phyloP scores from a whole-genome alignment of 257 asterid species.

The Solanum microdontum region DNA sequence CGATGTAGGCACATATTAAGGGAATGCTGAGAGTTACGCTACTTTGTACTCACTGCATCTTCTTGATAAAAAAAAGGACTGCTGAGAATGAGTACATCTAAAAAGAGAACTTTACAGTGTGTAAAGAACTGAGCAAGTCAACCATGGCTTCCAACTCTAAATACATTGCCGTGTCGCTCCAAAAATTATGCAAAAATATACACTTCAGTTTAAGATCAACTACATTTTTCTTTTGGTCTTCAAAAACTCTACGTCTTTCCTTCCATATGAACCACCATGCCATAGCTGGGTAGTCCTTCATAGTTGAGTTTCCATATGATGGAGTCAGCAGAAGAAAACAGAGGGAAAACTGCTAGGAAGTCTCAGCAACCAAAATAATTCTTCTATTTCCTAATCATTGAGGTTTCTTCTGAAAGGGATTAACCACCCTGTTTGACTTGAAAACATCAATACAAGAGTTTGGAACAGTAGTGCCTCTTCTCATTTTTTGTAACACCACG shows the following conservation, averaged over 20 bases:
- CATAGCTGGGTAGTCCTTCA: not conserved
- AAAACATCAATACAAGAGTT: not conserved
- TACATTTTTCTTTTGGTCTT: not conserved
- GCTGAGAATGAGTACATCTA: not conserved
- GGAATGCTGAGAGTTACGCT: not conserved
- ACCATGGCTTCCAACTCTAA: not conserved
- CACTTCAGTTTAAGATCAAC: not conserved
- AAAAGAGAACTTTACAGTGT: not conserved
- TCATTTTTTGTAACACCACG: not conserved
- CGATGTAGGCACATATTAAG: not conserved
- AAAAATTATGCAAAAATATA: not conserved
- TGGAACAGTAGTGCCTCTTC: not conserved
- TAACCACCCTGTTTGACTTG: not conserved
- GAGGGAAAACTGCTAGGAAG: not conserved
- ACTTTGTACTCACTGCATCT: not conserved
- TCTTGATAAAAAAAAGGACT: not conserved
- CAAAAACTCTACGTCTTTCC: not conserved
- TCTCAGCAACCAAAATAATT: not conserved
- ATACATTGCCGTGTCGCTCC: not conserved
- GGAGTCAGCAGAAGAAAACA: not conserved
- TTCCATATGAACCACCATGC: not conserved
- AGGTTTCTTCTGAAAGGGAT: not conserved
- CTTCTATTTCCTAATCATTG: not conserved
- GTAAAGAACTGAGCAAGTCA: not conserved
- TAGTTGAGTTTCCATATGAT: not conserved